These are phyloP conservation scores for Cladorrhinum sp. DNA, from an alignment of 2,329 filamentous ascomycete genomes.

Conservation along the genomic window DNA sequence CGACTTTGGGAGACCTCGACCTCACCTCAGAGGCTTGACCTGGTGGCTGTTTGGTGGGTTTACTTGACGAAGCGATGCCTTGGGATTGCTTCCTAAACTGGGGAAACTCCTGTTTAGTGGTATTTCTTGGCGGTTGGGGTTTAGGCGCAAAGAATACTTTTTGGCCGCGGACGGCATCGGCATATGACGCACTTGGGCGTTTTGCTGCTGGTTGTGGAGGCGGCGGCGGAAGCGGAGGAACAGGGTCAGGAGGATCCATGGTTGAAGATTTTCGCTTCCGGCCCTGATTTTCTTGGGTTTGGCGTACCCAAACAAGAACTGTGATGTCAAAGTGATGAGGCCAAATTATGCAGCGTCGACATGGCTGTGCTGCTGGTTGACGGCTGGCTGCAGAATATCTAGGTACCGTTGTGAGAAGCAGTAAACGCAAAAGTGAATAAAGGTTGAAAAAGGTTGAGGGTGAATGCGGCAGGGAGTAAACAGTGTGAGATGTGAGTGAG, in stretches of 20 bases:
- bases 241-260: conserved; percentile 8
- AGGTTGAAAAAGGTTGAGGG: neutral
- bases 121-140: neutral
- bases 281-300: neutral
- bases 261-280: neutral
- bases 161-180: conserved; percentile 15
- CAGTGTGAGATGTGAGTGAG: neutral
- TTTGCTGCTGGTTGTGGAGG: neutral
- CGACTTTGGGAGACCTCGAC: neutral
- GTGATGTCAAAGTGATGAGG: conserved; percentile 7
- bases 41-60: neutral
- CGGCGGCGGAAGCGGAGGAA: neutral
- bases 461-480: no score
- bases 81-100: neutral
- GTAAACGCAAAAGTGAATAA: neutral
- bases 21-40: neutral
- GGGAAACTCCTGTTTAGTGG: neutral
- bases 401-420: neutral
- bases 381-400: neutral
- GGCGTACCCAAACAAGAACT: neutral
- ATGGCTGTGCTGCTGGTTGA: neutral
- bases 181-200: conserved; percentile 11
- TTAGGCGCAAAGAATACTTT: conserved; percentile 7
- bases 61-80: neutral
- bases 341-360: conserved; percentile 1